Conservation (phyloP, 2,329 filamentous ascomycete species). For the Neofusicoccum laricinum region DNA sequence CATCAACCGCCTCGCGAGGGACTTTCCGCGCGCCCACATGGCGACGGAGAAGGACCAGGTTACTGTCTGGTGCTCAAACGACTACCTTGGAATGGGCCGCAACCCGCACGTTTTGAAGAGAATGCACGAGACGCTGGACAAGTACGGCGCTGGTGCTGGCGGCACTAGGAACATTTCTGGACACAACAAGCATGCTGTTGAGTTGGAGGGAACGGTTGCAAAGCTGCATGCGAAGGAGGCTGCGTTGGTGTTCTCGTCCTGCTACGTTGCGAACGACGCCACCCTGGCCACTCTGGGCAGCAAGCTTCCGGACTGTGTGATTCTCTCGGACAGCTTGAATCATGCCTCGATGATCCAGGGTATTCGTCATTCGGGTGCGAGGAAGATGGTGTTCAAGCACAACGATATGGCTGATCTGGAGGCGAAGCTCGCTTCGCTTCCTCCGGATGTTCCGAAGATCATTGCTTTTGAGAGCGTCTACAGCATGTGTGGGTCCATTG, state of each 20-base stretch:
- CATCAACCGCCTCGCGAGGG: slow-evolving; percentile 95
- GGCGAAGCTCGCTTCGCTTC: slow-evolving; percentile 83
- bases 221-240: slow-evolving; percentile 89
- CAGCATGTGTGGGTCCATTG: slow-evolving; percentile 98
- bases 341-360: slow-evolving; percentile 99
- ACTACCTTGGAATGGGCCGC: slow-evolving; percentile 96
- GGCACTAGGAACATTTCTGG: slow-evolving; percentile 97
- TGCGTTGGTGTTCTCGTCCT: slow-evolving; percentile 92
- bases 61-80: slow-evolving; percentile 98
- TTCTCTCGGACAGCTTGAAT: slow-evolving; percentile 95
- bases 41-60: slow-evolving; percentile 77
- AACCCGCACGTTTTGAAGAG: slow-evolving; percentile 80
- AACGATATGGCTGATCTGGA: slow-evolving; percentile 94
- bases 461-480: slow-evolving; percentile 99
- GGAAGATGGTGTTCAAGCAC: slow-evolving; percentile 98
- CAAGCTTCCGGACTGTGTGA: slow-evolving; percentile 94
- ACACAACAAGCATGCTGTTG: slow-evolving; percentile 91
- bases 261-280: slow-evolving; percentile 97
- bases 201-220: slow-evolving; percentile 76
- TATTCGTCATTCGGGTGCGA: slow-evolving; percentile 93
- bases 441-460: slow-evolving; percentile 85
- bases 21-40: slow-evolving; percentile 95
- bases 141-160: slow-evolving; percentile 90
- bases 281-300: slow-evolving; percentile 95
- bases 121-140: slow-evolving; percentile 94